A percentile compares a stretch with the other conserved stretches of the same genome.
These are phyloP conservation scores for Diospyros lotus DNA, from an alignment of 148 eudicot genomes.

Conservation along the genomic window DNA sequence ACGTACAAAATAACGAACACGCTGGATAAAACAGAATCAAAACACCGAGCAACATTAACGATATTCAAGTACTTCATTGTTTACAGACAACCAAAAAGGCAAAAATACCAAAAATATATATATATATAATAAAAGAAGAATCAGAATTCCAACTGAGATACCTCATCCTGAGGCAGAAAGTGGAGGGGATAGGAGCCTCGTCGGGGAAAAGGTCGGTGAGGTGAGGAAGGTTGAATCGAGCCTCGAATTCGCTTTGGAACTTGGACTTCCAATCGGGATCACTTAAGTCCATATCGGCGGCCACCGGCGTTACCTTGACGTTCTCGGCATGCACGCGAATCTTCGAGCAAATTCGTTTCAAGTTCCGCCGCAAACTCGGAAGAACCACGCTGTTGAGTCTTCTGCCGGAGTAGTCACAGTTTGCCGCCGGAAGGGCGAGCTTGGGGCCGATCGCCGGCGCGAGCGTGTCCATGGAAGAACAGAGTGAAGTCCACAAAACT, in stretches of 20 bases:
- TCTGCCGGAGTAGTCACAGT: constrained; percentile 5
- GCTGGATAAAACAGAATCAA: too few relatives aligned
- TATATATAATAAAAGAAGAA: background rate
- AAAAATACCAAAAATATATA: background rate
- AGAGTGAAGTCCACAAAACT: too few relatives aligned
- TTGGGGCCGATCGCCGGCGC: constrained; percentile 45
- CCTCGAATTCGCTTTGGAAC: constrained; percentile 62
- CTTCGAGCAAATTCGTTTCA: constrained; percentile 6
- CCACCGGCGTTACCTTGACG: background rate
- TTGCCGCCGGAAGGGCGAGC: constrained; percentile 18
- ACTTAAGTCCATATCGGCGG: constrained; percentile 41
- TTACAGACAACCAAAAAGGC: background rate
- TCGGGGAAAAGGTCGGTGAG: constrained; percentile 61
- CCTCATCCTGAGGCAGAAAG: constrained; percentile 94
- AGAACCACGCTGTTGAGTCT: background rate
- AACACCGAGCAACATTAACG: too few relatives aligned
- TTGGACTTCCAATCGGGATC: constrained; percentile 82
- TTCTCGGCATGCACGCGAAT: constrained; percentile 15
- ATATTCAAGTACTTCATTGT: constrained; percentile 38
- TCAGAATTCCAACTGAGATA: constrained; percentile 5
- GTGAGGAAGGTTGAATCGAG: constrained; percentile 68
- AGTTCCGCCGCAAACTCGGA: background rate
- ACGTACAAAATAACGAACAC: too few relatives aligned
- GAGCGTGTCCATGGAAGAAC: constrained; percentile 36
- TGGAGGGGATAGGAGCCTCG: constrained; percentile 73